Conservation (phyloP, 805 yeast species). For the Candida ficus region DNA sequence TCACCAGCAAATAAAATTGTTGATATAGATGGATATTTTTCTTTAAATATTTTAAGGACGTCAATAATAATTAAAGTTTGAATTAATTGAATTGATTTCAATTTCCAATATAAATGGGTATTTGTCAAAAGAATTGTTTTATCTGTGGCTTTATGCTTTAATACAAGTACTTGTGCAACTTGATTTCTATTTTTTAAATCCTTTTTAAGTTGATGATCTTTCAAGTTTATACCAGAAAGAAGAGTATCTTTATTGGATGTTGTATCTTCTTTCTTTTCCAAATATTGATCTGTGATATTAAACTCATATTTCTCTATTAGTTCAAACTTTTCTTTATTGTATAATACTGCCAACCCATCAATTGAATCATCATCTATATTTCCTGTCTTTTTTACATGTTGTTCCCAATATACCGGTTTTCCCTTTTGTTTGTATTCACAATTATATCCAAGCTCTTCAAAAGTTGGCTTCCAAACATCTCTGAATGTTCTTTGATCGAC, state of each 20-base stretch:
- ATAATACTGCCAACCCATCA: conserved; percentile 59
- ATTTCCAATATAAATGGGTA: conserved; percentile 60
- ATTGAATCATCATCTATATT: conserved; percentile 31
- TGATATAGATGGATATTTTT: conserved; percentile 20
- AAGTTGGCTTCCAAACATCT: conserved; percentile 33
- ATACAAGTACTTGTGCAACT: conserved; percentile 47
- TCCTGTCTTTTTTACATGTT: conserved; percentile 17
- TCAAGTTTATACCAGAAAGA: neutral
- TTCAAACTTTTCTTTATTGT: conserved; percentile 43
- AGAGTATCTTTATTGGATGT: conserved; percentile 7
- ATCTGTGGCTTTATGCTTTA: conserved; percentile 38
- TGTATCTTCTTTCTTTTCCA: conserved; percentile 8
- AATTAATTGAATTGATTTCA: conserved; percentile 47
- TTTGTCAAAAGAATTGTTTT: conserved; percentile 44
- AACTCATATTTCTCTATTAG: conserved; percentile 30
- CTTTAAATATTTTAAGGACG: conserved; percentile 26
- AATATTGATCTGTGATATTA: conserved; percentile 22
- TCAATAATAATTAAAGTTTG: conserved; percentile 44
- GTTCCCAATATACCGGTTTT: conserved; percentile 49
- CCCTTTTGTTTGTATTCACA: conserved; percentile 45
- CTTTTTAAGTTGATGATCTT: conserved; percentile 6
- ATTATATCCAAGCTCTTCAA: conserved; percentile 34
- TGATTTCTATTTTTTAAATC: conserved; percentile 42
- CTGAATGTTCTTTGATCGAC: conserved; percentile 39
- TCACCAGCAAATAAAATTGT: conserved; percentile 51